Percentiles rank a stretch among this genome's conserved stretches.
Evolutionary conservation across 2,329 filamentous ascomycete species (phyloP).

Genomic region (Cladosporium sp.): DNA sequence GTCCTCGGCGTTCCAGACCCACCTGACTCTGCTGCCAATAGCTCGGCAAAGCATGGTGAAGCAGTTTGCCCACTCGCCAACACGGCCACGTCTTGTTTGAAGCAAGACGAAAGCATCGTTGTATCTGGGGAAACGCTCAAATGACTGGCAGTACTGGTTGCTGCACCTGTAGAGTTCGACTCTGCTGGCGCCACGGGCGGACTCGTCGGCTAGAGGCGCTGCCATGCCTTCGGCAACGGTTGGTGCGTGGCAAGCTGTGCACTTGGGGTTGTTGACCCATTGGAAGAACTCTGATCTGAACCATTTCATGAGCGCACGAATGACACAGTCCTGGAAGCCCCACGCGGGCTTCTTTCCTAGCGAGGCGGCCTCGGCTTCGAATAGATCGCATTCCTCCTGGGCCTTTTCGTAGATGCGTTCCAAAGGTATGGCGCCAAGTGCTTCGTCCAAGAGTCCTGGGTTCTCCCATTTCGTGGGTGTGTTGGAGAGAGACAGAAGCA

Average conservation of each 20-base stretch:
- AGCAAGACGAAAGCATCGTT: constrained; percentile 91
- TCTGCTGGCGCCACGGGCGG: constrained; percentile 76
- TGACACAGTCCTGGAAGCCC: constrained; percentile 97
- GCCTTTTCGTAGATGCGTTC: constrained; percentile 91
- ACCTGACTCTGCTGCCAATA: constrained; percentile 83
- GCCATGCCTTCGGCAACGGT: constrained; percentile 81
- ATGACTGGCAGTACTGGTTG: constrained; percentile 66
- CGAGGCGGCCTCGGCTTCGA: constrained; percentile 82
- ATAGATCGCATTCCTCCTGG: constrained; percentile 85
- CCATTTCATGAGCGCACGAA: constrained; percentile 87
- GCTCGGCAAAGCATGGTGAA: constrained; percentile 98
- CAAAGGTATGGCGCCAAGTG: constrained; percentile 77
- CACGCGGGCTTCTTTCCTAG: constrained; percentile 77
- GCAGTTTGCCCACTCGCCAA: constrained; percentile 96
- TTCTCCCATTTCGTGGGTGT: constrained; percentile 96
- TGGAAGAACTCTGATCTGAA: constrained; percentile 93
- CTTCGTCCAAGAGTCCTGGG: constrained; percentile 88
- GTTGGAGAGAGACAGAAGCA: constrained; percentile 77
- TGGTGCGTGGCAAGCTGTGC: constrained; percentile 73
- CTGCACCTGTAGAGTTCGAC: constrained; percentile 92
- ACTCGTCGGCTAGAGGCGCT: constrained; percentile 81
- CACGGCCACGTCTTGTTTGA: constrained; percentile 78
- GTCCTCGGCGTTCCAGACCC: constrained; percentile 98
- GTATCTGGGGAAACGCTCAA: constrained; percentile 89
- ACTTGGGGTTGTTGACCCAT: constrained; percentile 94